These are phyloP conservation scores for Suhomyces taliae DNA, from an alignment of 1,139 yeast species.

Conservation along the genomic window DNA sequence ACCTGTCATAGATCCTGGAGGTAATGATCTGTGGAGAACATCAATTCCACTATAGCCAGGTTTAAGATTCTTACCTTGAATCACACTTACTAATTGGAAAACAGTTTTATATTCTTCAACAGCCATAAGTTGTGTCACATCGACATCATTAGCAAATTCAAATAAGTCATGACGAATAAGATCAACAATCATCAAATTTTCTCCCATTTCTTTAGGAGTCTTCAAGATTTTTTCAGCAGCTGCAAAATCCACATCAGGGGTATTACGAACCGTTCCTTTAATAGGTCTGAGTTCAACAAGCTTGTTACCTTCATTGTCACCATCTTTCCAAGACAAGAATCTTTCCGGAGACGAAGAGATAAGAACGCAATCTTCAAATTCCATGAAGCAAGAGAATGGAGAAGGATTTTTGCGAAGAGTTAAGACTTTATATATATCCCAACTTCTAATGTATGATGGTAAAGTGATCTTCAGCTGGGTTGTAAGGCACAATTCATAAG, in stretches of 20 bases:
- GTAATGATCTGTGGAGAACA: constrained; percentile 72
- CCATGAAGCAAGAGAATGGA: constrained; percentile 83
- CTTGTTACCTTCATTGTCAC: constrained; percentile 24
- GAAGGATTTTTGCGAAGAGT: constrained; percentile 75
- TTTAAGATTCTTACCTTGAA: constrained; percentile 57
- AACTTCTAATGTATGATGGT: constrained; percentile 51
- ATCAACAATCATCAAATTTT: constrained; percentile 95
- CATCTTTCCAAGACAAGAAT: constrained; percentile 74
- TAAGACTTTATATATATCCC: constrained; percentile 79
- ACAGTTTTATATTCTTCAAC: constrained; percentile 94
- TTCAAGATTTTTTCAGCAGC: constrained; percentile 65
- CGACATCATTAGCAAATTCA: constrained; percentile 64
- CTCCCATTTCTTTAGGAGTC: constrained; percentile 93
- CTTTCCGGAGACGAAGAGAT: constrained; percentile 95
- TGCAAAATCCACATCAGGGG: constrained; percentile 48
- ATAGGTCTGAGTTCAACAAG: constrained; percentile 86
- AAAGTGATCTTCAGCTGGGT: constrained; percentile 66
- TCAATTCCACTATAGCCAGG: constrained; percentile 68
- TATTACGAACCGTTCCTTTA: constrained; percentile 87
- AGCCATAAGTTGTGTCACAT: constrained; percentile 77
- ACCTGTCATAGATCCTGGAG: constrained; percentile 99
- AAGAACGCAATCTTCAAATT: constrained; percentile 67
- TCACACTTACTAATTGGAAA: constrained; percentile 87
- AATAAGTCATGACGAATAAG: constrained; percentile 88
- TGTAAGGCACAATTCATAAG: constrained; percentile 91